Conservation (phyloP, 345 rosid genomes). For the Salix caprea region DNA sequence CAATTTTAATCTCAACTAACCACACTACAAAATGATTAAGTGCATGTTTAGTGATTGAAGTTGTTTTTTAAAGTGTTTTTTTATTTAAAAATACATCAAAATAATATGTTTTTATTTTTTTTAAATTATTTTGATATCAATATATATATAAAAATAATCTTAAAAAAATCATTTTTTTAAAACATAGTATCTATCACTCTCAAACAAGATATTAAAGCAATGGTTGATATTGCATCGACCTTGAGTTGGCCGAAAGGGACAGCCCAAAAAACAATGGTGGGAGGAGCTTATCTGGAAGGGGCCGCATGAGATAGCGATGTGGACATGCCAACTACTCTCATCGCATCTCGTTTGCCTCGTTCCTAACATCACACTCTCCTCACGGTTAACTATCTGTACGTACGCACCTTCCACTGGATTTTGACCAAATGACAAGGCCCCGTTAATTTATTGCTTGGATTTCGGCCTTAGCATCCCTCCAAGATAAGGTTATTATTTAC, state of each 20-base stretch:
- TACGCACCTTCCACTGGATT: background rate
- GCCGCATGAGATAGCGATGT: background rate
- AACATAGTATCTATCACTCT: too few species aligned
- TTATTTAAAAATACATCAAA: too few species aligned
- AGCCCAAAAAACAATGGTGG: background rate
- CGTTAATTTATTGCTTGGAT: background rate
- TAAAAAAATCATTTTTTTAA: too few species aligned
- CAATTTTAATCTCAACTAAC: too few species aligned
- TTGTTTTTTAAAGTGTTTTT: too few species aligned
- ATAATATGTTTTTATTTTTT: too few species aligned
- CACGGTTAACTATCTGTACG: background rate
- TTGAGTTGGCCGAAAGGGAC: background rate
- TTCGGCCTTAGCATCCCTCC: background rate
- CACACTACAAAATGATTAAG: too few species aligned
- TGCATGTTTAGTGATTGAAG: too few species aligned
- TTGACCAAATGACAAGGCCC: background rate
- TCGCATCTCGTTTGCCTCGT: background rate
- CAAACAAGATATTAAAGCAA: background rate
- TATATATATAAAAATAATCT: too few species aligned
- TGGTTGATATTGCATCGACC: background rate
- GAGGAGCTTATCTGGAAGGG: background rate
- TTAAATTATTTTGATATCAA: too few species aligned
- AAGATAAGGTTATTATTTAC: too few species aligned
- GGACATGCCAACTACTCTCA: background rate
- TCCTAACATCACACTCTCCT: background rate